Base-by-base conservation (phyloP, 768 basidiomycete genomes). In the Kondoa malvinella region DNA sequence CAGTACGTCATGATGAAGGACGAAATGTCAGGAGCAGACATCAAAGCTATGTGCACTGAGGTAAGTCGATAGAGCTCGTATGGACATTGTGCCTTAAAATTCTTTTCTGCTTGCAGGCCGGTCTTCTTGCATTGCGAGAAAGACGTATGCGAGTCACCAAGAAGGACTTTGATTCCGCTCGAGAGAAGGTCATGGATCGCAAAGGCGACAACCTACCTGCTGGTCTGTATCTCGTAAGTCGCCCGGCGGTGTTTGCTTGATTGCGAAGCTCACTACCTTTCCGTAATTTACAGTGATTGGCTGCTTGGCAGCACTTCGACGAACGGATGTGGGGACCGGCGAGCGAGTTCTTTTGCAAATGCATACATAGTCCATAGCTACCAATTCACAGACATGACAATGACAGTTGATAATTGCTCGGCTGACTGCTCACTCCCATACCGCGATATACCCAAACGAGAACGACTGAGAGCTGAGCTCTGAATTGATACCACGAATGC, bases 21-120 rank as follows among this genome's bases (percentile, higher is more conserved):
- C 73, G 94, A 96, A 59, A 64, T 75, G n/a, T 71, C 70, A 15
- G 95, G 95, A 59, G 95, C 95, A 1, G 95, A 99, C 75, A 97
- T 99, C 82, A 97, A 97, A 80, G 95, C 94, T 1, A 89, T 97
- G 2, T 96, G 92, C 77, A 97, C 95, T 3, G 95, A 99, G 76
- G 40, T 50, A 50, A 8, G 40, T 8, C 40, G 8, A 50, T 50
- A 8, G 12, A 8, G 8, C 40, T 50, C 40, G 12, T 50, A 8
- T 8, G 21, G 40, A 8, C 21, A 8, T 21, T 8, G 12, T 8
- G 21, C 12, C 40, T 50, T 8, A 50, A 50, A 50, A 50, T 8
- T 50, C 12, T 50, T 50, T 21, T 8, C n/a, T n/a, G n/a, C n/a
- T n/a, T n/a, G 21, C 21, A 50, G 40, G 94, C 95, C n/a, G 95